phyloP scores from a whole-genome alignment of 352 stramenopile species.

The Phytophthora rubi region DNA sequence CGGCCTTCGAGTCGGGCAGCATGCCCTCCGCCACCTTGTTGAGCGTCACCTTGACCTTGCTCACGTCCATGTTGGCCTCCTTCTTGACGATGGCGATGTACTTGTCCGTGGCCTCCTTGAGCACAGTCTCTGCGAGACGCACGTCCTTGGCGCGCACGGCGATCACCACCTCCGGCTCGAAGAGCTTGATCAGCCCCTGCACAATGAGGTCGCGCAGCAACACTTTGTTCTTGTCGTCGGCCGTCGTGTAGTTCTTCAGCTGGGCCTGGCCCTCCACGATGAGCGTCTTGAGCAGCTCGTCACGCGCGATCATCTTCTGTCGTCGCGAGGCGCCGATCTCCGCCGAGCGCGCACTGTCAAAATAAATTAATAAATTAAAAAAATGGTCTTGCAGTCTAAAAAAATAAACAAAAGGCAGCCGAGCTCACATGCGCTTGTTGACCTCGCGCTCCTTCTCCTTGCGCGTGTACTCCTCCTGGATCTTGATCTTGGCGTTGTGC shows the following conservation, averaged over 20 bases:
- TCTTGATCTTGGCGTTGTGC: slow-evolving; percentile 98
- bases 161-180: slow-evolving; percentile 95
- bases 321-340: slow-evolving; percentile 95
- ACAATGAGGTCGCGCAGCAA: slow-evolving; percentile 97
- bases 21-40: slow-evolving; percentile 89
- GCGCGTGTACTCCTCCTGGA: slow-evolving; percentile 97
- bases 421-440: slow-evolving; percentile 88
- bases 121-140: slow-evolving; percentile 80
- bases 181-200: slow-evolving; percentile 98
- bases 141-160: slow-evolving; percentile 94
- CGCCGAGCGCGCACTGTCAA: slow-evolving; percentile 82
- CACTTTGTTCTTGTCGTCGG: slow-evolving; percentile 92
- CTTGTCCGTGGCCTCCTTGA: slow-evolving; percentile 88
- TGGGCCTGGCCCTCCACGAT: slow-evolving; percentile 70
- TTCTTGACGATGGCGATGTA: slow-evolving; percentile 88
- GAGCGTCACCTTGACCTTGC: slow-evolving; percentile 90
- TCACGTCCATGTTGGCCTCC: slow-evolving; percentile 92
- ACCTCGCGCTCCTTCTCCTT: slow-evolving; percentile 98
- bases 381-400: background rate
- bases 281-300: slow-evolving; percentile 90
- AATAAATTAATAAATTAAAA: background rate
- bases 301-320: slow-evolving; percentile 97
- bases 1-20: slow-evolving; percentile 78
- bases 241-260: slow-evolving; percentile 56
- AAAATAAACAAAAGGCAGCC: slow-evolving; percentile 4